Base-by-base conservation (phyloP, 306 rosid genomes). In the Dalbergia cultrata region DNA sequence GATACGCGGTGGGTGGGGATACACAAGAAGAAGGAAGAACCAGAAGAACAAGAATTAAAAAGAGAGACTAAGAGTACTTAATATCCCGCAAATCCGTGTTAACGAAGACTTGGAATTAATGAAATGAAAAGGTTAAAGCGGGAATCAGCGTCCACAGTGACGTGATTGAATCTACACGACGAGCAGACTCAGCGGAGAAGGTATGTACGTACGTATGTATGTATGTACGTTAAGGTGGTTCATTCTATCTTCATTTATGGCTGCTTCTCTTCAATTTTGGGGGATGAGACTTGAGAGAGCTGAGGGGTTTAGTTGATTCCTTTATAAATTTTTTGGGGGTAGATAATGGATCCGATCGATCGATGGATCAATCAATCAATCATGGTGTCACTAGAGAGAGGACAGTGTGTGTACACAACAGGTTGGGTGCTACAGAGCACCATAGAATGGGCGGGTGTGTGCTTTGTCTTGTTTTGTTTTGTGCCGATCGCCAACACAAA, bases 401-500 rank as follows among this genome's bases (percentile, higher is more conserved):
- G 35, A 33, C 49, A 19, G 26, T 67, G 81, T 53, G 50, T 52
- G 83, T 22, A 35, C 37, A 45, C 66, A 59, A 39, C 5, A 70
- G 81, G 60, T 65, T 60, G 73, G 72, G 65, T 43, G 21, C 17
- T 52, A 16, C 58, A 52, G 58, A 26, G 31, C 31, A 54, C 3
- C 60, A 54, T 21, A 18, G 10, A 8, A 8, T 16, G 5, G 9
- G 26, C 0, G 22, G 26, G 19, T n/a, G 59, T n/a, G 18, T n/a
- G 16, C 21, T 16, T 6, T 53, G 41, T 26, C 12, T 50, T 50
- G 56, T 53, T n/a, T 49, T 19, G 45, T 33, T 18, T 18, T 37
- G 59, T 9, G 77, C 7, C 71, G 56, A 73, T 64, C 17, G 78
- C 66, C 81, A 82, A 78, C 86, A 74, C 61, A 33, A 80, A 80